Percentiles rank a stretch among this genome's conserved stretches.
phyloP scores from a whole-genome alignment of 768 basidiomycete genomes.

The Cytidiella melzeri region DNA sequence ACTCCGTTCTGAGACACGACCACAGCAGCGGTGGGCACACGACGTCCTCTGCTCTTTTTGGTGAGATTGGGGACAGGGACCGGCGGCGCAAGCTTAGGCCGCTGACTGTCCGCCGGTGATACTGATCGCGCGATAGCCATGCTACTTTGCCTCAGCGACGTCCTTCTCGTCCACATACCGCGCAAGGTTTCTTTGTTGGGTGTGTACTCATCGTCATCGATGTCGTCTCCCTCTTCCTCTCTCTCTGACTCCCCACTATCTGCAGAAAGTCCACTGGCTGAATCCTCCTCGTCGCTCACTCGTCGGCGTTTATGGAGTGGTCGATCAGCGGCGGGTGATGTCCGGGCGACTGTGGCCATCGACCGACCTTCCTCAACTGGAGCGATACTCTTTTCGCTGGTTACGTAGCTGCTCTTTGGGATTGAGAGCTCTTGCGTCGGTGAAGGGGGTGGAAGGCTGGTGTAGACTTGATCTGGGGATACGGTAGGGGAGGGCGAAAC shows the following conservation, averaged over 20 bases:
- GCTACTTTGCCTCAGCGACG: background rate
- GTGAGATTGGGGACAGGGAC: constrained; percentile 57
- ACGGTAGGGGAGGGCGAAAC: constrained; percentile 11
- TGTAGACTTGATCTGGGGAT: constrained; percentile 10
- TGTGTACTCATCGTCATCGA: constrained; percentile 11
- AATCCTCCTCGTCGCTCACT: constrained; percentile 4
- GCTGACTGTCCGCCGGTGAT: background rate
- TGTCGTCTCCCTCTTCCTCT: constrained; percentile 9
- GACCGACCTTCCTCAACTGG: background rate
- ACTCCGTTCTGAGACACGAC: constrained; percentile 21
- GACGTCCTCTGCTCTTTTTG: constrained; percentile 74
- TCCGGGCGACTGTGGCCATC: background rate
- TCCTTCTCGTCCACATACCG: background rate
- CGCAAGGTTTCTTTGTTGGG: background rate
- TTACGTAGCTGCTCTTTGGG: background rate
- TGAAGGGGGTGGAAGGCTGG: constrained; percentile 4
- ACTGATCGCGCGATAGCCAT: background rate
- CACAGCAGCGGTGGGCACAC: constrained; percentile 52
- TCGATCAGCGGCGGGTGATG: background rate
- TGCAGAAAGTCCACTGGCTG: background rate
- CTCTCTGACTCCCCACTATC: constrained; percentile 13
- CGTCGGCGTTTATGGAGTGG: constrained; percentile 2
- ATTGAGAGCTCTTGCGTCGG: background rate
- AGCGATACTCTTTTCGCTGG: background rate
- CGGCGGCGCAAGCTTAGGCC: constrained; percentile 21